These are phyloP conservation scores for Blakeslea trispora DNA, from an alignment of 371 early-diverging fungal species.

Conservation along the genomic window DNA sequence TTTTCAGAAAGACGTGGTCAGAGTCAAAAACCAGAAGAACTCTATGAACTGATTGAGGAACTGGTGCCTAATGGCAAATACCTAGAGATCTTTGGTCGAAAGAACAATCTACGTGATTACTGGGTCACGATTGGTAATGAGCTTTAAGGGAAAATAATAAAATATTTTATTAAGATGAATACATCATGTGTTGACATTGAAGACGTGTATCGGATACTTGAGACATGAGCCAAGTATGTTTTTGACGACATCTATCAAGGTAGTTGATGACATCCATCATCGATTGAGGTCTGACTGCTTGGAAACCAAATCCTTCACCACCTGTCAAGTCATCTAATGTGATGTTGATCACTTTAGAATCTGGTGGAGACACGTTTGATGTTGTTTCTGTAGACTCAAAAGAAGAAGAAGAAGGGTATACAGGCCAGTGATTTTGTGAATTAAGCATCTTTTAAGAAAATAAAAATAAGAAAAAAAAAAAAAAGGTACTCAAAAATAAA, in stretches of 20 bases:
- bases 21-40: constrained; percentile 93
- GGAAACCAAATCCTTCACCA: background rate
- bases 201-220: constrained; percentile 9
- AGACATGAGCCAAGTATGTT: constrained; percentile 1
- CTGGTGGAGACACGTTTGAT: background rate
- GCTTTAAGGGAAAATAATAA: constrained; percentile 65
- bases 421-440: too few species aligned
- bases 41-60: constrained; percentile 91
- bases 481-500: too few species aligned
- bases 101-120: constrained; percentile 90
- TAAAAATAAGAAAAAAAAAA: too few species aligned
- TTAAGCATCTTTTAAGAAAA: too few species aligned
- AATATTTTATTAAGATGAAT: background rate
- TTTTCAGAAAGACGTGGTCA: constrained; percentile 92
- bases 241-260: constrained; percentile 13
- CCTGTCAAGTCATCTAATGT: background rate
- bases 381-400: too few species aligned
- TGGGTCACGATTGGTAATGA: constrained; percentile 97
- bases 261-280: constrained; percentile 7
- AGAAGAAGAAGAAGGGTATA: too few species aligned
- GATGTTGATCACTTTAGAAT: background rate
- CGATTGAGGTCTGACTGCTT: background rate
- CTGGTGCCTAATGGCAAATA: constrained; percentile 87
- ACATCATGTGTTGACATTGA: background rate
- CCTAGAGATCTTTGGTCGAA: constrained; percentile 93